A percentile compares a stretch with the other conserved stretches of the same genome.
Conservation (phyloP, 2,329 filamentous ascomycete genomes). For the Phyllosticta citriasiana region DNA sequence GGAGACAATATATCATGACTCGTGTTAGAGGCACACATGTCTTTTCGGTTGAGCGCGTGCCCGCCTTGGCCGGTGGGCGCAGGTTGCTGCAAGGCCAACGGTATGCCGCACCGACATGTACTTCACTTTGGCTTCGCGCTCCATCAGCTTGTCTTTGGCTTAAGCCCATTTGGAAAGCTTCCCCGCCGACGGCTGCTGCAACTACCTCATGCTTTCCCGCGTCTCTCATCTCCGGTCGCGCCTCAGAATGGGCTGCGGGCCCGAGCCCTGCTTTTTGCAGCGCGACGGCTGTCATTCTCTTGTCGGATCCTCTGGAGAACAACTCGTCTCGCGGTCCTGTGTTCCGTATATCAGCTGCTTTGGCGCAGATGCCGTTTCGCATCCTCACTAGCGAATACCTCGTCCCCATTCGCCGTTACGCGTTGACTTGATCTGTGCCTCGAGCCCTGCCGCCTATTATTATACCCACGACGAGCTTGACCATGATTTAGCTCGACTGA, state of each 20-base stretch:
- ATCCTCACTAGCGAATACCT: not conserved
- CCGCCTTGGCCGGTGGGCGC: not conserved
- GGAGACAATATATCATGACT: too few relatives aligned
- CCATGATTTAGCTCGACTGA: not conserved
- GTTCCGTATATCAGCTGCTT: not conserved
- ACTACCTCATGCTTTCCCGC: not conserved
- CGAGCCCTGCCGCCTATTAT: not conserved
- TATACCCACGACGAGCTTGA: not conserved
- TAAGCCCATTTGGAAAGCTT: not conserved
- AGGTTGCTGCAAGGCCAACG: not conserved
- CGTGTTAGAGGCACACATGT: too few relatives aligned
- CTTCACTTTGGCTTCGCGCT: not conserved
- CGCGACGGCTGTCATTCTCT: not conserved
- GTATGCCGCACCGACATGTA: not conserved
- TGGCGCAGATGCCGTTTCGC: not conserved
- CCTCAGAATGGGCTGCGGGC: not conserved
- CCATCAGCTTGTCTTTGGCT: not conserved
- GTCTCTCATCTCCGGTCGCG: not conserved
- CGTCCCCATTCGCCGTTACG: not conserved
- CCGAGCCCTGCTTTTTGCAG: not conserved
- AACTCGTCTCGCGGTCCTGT: not conserved
- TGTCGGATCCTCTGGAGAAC: not conserved
- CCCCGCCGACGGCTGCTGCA: not conserved
- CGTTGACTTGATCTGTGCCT: not conserved
- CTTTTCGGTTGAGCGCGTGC: too few relatives aligned